phyloP scores from a whole-genome alignment of 176 grass and related monocot genomes.

The Oryza longistaminata region DNA sequence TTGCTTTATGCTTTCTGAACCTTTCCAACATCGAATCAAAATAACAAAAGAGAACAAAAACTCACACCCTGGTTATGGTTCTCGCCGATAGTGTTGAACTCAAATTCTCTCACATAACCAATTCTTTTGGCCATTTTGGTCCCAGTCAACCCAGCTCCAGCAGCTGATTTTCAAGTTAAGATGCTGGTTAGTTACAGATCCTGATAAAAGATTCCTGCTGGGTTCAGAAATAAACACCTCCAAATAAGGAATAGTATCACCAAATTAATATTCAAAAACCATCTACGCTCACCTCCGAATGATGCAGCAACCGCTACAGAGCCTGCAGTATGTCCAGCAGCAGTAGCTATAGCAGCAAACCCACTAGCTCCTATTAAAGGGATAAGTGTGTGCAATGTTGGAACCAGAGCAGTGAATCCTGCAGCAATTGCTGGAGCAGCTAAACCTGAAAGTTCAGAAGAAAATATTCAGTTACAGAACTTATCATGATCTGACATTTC shows the following conservation, averaged over 20 bases:
- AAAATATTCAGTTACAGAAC: not conserved
- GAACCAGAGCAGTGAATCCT: slow-evolving; percentile 81
- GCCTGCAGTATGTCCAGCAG: slow-evolving; percentile 78
- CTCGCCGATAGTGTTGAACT: slow-evolving; percentile 79
- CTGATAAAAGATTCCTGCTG: not conserved
- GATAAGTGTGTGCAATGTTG: slow-evolving; percentile 74
- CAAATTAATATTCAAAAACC: not conserved
- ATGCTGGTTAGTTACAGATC: slow-evolving; percentile 21
- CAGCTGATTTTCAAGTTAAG: slow-evolving; percentile 61
- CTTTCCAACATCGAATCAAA: slow-evolving; percentile 24
- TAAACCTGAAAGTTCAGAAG: slow-evolving; percentile 54
- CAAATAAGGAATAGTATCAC: not conserved
- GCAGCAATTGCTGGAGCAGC: slow-evolving; percentile 98
- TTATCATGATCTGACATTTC: not conserved
- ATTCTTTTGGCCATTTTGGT: slow-evolving; percentile 95
- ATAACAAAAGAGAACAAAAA: slow-evolving; percentile 37
- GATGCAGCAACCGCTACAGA: slow-evolving; percentile 97
- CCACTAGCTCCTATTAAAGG: slow-evolving; percentile 91
- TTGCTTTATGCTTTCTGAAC: not conserved
- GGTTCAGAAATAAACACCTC: not conserved
- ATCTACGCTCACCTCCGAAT: slow-evolving; percentile 71
- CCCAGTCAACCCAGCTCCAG: slow-evolving; percentile 96
- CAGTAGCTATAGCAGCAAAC: slow-evolving; percentile 93
- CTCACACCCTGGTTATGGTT: slow-evolving; percentile 98
- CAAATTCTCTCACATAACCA: slow-evolving; percentile 84